These are phyloP conservation scores for Erodium maritimum DNA, from an alignment of 345 rosid species.

Conservation along the genomic window DNA sequence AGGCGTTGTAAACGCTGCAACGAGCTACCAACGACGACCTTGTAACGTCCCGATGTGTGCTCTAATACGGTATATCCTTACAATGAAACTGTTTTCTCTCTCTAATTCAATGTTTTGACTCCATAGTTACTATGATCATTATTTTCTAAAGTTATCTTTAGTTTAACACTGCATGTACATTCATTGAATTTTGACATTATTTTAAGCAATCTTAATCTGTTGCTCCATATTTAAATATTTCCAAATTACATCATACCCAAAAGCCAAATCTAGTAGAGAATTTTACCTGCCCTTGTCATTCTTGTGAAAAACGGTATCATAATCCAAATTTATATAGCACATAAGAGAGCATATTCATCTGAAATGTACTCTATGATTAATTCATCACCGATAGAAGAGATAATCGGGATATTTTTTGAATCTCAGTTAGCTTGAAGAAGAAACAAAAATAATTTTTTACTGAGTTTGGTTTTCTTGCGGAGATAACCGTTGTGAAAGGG, in stretches of 20 bases:
- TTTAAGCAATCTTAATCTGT: not conserved
- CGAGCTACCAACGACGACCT: no score
- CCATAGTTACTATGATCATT: not conserved
- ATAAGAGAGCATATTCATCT: no score
- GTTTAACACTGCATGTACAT: not conserved
- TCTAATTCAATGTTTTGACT: not conserved
- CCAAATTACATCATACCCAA: not conserved
- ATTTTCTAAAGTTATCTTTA: not conserved
- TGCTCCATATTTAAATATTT: not conserved
- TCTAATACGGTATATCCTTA: no score
- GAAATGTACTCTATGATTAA: no score
- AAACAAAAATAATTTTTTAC: no score
- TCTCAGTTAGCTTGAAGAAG: no score
- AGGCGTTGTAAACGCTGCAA: no score
- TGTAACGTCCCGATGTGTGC: no score
- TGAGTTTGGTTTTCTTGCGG: not conserved
- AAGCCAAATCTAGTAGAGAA: not conserved
- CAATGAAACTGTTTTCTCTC: not conserved
- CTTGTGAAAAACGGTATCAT: no score
- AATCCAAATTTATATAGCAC: no score
- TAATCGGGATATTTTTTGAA: no score
- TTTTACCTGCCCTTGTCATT: not conserved
- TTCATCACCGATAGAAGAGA: no score
- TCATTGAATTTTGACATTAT: not conserved
- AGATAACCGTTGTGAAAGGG: not conserved